Conservation (phyloP, 805 yeast genomes). For the Danielia oregonensis region DNA sequence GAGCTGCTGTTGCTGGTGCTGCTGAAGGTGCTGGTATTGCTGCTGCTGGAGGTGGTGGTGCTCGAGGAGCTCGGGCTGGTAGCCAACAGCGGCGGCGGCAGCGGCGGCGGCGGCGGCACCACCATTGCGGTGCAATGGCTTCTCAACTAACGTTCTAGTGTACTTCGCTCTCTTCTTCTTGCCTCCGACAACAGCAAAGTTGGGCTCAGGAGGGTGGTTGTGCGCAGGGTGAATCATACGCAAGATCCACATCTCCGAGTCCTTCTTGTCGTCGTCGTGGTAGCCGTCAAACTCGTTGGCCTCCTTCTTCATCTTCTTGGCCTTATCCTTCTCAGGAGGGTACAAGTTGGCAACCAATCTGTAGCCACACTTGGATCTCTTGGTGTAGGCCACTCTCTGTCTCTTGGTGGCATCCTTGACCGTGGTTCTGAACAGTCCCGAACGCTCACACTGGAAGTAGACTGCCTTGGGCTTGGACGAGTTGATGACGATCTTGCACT, state of each 20-base stretch:
- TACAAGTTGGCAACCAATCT: conserved; percentile 36
- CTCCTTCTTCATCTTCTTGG: conserved; percentile 26
- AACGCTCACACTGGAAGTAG: conserved; percentile 44
- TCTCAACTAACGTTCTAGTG: conserved; percentile 41
- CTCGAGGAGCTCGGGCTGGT: conserved; percentile 21
- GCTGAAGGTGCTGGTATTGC: conserved; percentile 19
- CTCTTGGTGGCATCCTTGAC: conserved; percentile 43
- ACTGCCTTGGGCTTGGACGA: conserved; percentile 47
- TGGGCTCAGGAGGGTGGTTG: conserved; percentile 43
- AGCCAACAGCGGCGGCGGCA: conserved; percentile 25
- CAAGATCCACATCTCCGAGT: conserved; percentile 42
- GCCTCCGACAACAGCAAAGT: conserved; percentile 19
- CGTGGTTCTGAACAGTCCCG: conserved; percentile 44
- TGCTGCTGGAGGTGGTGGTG: conserved; percentile 20
- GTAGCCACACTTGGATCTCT: conserved; percentile 45
- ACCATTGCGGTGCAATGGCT: conserved; percentile 33
- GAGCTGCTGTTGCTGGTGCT: conserved; percentile 21
- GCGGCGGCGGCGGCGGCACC: conserved; percentile 20
- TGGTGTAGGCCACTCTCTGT: conserved; percentile 46
- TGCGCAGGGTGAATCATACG: conserved; percentile 45
- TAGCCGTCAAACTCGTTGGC: conserved; percentile 19
- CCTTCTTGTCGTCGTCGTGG: conserved; percentile 17
- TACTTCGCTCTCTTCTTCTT: conserved; percentile 38
- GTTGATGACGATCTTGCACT: conserved; percentile 43
- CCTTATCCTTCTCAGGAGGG: conserved; percentile 43